phyloP scores from a whole-genome alignment of 78 protist genomes.

The slime mould (Dictyostelium discoideum) region DNA sequence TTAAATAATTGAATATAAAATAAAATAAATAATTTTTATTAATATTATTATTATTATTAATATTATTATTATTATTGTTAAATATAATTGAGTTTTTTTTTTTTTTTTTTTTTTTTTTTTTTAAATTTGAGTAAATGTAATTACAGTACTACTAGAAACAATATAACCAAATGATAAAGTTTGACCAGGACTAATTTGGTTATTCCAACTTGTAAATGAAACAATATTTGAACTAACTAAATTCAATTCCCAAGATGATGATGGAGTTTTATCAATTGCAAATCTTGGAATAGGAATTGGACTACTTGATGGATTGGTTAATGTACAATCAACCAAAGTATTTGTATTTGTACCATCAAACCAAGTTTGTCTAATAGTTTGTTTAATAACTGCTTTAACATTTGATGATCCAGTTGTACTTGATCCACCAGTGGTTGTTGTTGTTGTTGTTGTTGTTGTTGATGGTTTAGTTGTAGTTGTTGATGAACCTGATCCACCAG shows the following conservation, averaged over 20 bases:
- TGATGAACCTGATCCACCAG: conserved; percentile 6
- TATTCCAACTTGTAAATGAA: conserved; percentile 12
- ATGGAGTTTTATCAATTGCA: neutral
- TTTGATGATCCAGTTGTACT: conserved; percentile 10
- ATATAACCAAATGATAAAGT: conserved; percentile 41
- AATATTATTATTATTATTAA: neutral
- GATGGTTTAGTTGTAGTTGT: neutral
- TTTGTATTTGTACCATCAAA: conserved; percentile 16
- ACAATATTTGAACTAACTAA: neutral
- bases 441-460: neutral
- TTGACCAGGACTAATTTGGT: conserved; percentile 6
- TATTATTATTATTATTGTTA: no score
- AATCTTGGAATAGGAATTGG: neutral
- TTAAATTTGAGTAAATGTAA: neutral
- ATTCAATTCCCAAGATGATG: neutral
- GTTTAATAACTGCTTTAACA: neutral
- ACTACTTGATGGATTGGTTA: neutral
- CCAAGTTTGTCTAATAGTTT: conserved; percentile 11
- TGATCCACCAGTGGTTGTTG: conserved; percentile 16
- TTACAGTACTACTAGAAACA: neutral
- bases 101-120: neutral
- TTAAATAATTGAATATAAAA: neutral
- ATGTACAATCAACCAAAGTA: neutral
- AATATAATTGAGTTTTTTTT: neutral
- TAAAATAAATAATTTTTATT: neutral